These are phyloP conservation scores for Neurospora sp. DNA, from an alignment of 495 filamentous ascomycete genomes.

Conservation along the genomic window DNA sequence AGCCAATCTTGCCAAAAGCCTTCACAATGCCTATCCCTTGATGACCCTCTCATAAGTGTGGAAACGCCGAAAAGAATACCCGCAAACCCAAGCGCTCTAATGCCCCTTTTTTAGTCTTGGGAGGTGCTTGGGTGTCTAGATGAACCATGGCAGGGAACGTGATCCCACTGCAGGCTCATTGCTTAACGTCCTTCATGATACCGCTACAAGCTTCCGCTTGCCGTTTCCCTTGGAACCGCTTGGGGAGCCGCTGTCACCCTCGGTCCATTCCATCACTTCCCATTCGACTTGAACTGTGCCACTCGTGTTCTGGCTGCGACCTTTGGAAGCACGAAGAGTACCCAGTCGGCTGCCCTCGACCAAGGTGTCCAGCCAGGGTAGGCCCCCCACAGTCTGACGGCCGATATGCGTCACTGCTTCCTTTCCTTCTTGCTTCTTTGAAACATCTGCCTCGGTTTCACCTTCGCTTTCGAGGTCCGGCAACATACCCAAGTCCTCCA, in stretches of 20 bases:
- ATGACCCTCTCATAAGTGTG: neutral
- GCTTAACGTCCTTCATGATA: conserved; percentile 11
- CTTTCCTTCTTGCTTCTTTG: conserved; percentile 5
- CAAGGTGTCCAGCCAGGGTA: conserved; percentile 79
- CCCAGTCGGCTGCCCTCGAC: conserved; percentile 64
- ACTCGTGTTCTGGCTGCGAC: conserved; percentile 44
- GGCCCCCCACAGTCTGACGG: conserved; percentile 33
- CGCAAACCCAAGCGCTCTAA: neutral
- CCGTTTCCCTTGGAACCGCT: conserved; percentile 18
- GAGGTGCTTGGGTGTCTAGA: neutral
- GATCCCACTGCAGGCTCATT: neutral
- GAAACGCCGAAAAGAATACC: neutral
- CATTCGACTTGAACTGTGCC: conserved; percentile 60
- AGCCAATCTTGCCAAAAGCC: neutral
- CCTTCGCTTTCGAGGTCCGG: conserved; percentile 33
- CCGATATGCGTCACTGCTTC: conserved; percentile 14
- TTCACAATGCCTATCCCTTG: neutral
- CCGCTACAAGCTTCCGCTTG: conserved; percentile 43
- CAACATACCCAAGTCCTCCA: conserved; percentile 61
- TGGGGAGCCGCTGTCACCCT: conserved; percentile 43
- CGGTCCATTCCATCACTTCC: conserved; percentile 73
- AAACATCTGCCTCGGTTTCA: conserved; percentile 22
- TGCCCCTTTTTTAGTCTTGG: neutral
- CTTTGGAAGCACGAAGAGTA: conserved; percentile 49
- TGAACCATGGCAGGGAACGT: neutral